phyloP scores from a whole-genome alignment of 805 yeast species.

The Wickerhamomyces xylosicus region DNA sequence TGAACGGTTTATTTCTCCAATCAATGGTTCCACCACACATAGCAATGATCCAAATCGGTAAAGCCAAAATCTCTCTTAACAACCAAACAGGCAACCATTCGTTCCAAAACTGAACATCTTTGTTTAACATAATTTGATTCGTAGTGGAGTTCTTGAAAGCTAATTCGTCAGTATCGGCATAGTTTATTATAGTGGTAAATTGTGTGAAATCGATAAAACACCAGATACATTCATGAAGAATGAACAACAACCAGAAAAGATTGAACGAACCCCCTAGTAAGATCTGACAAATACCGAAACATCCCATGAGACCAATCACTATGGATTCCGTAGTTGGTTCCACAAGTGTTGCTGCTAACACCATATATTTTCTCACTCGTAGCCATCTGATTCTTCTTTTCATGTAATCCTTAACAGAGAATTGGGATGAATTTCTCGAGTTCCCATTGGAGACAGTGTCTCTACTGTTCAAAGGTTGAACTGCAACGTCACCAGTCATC shows the following conservation, averaged over 20 bases:
- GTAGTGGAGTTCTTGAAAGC: slow-evolving; percentile 3
- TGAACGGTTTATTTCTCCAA: slow-evolving; percentile 73
- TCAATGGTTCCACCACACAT: slow-evolving; percentile 69
- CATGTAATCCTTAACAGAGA: slow-evolving; percentile 42
- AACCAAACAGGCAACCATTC: slow-evolving; percentile 43
- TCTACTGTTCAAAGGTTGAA: slow-evolving; percentile 49
- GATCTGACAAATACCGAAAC: slow-evolving; percentile 42
- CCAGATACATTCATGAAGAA: slow-evolving; percentile 56
- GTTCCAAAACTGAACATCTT: slow-evolving; percentile 5
- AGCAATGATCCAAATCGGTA: slow-evolving; percentile 78
- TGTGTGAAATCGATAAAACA: slow-evolving; percentile 52
- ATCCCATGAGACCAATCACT: slow-evolving; percentile 56
- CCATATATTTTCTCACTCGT: slow-evolving; percentile 82
- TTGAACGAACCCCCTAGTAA: slow-evolving; percentile 25
- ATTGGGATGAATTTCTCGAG: neutral
- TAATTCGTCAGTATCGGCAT: slow-evolving; percentile 14
- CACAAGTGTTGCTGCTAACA: slow-evolving; percentile 67
- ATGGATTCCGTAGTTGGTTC: slow-evolving; percentile 84
- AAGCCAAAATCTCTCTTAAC: slow-evolving; percentile 60
- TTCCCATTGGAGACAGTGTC: neutral
- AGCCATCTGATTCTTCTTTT: slow-evolving; percentile 74
- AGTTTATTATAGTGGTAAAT: slow-evolving; percentile 32
- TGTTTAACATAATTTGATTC: slow-evolving; percentile 22
- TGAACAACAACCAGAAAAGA: slow-evolving; percentile 24
- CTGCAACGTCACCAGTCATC: slow-evolving; percentile 65